phyloP scores from a whole-genome alignment of 2,329 filamentous ascomycete species.

The Nemania serpens region DNA sequence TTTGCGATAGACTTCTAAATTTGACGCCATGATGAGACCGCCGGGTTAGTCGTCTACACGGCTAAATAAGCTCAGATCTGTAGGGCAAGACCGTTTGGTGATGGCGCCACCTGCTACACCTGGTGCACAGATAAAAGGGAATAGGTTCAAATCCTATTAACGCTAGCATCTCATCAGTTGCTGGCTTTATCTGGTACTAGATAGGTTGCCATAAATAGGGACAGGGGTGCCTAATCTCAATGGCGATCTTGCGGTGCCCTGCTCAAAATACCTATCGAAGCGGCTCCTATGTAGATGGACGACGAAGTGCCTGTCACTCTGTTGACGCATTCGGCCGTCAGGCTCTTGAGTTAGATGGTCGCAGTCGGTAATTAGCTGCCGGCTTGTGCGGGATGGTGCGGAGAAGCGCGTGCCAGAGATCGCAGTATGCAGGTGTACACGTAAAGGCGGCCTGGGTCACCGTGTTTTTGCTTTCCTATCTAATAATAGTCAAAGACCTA shows the following conservation, averaged over 20 bases:
- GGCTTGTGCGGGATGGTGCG: not conserved
- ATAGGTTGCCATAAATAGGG: not conserved
- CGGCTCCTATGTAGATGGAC: too few species aligned
- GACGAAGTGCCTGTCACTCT: too few species aligned
- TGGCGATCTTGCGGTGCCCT: not conserved
- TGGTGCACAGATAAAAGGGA: too few species aligned
- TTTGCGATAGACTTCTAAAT: constrained; percentile 21
- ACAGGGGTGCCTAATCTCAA: not conserved
- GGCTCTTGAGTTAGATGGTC: not conserved
- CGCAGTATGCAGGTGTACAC: constrained; percentile 1
- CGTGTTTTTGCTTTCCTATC: constrained; percentile 5
- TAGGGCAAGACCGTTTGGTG: not conserved
- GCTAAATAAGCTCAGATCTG: not conserved
- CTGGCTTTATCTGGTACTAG: not conserved
- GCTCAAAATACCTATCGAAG: not conserved
- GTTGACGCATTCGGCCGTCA: too few species aligned
- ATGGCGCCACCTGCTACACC: not conserved
- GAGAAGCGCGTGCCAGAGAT: constrained; percentile 9
- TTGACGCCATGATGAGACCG: constrained; percentile 1
- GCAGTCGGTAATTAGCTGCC: not conserved
- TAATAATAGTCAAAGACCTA: constrained; percentile 16
- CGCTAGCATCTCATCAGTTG: too few species aligned
- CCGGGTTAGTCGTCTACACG: not conserved
- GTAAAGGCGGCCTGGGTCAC: not conserved
- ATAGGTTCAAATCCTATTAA: too few species aligned